Evolutionary conservation across 179 eudicot genomes (phyloP).

Genomic region (Silene noctiflora): DNA sequence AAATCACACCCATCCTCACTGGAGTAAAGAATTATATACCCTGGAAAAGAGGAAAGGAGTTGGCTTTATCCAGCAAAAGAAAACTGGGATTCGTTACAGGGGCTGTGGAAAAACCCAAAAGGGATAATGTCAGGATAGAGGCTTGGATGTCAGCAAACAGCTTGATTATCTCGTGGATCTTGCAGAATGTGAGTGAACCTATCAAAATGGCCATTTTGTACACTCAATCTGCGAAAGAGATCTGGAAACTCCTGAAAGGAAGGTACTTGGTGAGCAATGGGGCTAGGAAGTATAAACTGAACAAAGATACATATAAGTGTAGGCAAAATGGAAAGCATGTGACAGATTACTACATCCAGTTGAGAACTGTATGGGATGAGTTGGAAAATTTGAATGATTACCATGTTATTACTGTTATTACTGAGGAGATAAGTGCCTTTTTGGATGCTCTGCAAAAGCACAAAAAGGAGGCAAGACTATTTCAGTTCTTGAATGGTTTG

Average conservation of each 20-base stretch:
- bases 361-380: too few species aligned
- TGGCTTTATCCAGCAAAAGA: too few species aligned
- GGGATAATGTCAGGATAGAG: background rate
- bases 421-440: background rate
- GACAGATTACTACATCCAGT: too few species aligned
- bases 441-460: background rate
- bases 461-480: background rate
- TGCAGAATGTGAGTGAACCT: background rate
- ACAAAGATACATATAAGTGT: background rate
- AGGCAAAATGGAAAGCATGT: background rate
- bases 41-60: too few species aligned
- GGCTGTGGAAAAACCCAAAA: background rate
- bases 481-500: conserved; percentile 5
- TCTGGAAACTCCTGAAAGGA: background rate
- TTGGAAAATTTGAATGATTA: background rate
- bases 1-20: too few species aligned
- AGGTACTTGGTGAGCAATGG: too few species aligned
- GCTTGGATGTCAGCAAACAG: background rate
- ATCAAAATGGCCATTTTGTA: background rate
- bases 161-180: background rate
- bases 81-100: background rate
- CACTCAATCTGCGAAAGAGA: background rate
- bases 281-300: too few species aligned
- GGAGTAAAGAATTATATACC: too few species aligned
- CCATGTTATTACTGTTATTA: background rate